Percentiles rank a stretch among this genome's conserved stretches.
phyloP scores from a whole-genome alignment of 163 green algal genomes.

The Chlorella variabilis region DNA sequence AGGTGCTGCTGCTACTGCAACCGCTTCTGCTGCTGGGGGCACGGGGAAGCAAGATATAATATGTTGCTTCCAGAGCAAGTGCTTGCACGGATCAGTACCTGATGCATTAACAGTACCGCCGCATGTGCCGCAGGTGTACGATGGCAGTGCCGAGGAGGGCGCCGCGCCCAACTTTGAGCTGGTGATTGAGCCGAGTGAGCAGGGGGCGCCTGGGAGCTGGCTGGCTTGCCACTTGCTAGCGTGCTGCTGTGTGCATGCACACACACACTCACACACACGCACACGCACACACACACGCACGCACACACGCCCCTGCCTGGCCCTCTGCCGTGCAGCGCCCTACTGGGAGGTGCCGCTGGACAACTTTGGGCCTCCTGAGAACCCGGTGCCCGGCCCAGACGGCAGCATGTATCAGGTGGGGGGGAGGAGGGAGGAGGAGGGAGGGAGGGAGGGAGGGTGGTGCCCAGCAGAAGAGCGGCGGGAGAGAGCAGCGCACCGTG shows the following conservation, averaged over 20 bases:
- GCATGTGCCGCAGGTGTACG: slow-evolving; percentile 56
- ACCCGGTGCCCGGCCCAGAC: slow-evolving; percentile 55
- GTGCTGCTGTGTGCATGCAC: no score
- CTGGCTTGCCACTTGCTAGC: not conserved
- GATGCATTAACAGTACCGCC: no score
- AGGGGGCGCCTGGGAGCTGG: not conserved
- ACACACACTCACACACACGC: no score
- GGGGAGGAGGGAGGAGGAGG: not conserved
- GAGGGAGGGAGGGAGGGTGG: no score
- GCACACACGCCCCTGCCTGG: not conserved
- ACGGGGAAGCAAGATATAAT: no score
- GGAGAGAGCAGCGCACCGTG: no score
- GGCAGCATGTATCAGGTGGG: slow-evolving; percentile 40
- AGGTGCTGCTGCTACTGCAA: no score
- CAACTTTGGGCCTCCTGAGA: slow-evolving; percentile 42
- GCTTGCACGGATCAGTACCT: no score
- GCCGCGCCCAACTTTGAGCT: slow-evolving; percentile 53
- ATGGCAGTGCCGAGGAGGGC: slow-evolving; percentile 42
- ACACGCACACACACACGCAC: no score
- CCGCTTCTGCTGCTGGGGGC: no score
- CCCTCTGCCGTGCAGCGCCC: not conserved
- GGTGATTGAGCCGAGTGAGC: slow-evolving; percentile 27
- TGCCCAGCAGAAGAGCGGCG: no score
- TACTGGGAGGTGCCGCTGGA: slow-evolving; percentile 62
- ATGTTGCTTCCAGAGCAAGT: no score